These are phyloP conservation scores for Atkinsonella texensis DNA, from an alignment of 2,329 filamentous ascomycete genomes.

Conservation along the genomic window DNA sequence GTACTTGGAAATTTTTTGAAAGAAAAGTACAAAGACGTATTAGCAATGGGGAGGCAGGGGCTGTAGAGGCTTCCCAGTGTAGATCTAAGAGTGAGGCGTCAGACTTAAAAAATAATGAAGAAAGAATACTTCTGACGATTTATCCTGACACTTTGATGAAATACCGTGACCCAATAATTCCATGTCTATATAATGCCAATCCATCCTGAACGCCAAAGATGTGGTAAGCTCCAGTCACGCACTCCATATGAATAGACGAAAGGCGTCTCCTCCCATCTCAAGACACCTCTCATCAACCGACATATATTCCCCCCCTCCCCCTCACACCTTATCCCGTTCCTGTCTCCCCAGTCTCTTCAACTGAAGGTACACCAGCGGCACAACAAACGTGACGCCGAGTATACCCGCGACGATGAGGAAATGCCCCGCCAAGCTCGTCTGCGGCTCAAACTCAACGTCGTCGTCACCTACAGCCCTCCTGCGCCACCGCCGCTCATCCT, in stretches of 20 bases:
- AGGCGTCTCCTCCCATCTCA: background rate
- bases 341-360: conserved; percentile 22
- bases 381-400: conserved; percentile 31
- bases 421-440: conserved; percentile 29
- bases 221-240: no score
- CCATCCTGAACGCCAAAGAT: background rate
- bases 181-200: background rate
- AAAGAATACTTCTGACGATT: conserved; percentile 5
- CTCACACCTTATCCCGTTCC: conserved; percentile 13
- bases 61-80: conserved; percentile 3
- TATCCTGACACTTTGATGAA: background rate
- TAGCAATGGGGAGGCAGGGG: conserved; percentile 3
- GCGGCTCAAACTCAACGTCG: conserved; percentile 26
- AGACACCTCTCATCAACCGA: background rate
- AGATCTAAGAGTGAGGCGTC: conserved; percentile 11
- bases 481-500: conserved; percentile 37
- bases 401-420: conserved; percentile 40
- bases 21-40: background rate
- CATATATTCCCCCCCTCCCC: background rate
- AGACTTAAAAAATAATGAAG: conserved; percentile 5
- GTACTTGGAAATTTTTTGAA: conserved; percentile 15
- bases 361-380: conserved; percentile 30
- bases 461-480: conserved; percentile 27
- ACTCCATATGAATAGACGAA: no score
- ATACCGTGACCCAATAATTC: no score